Evolutionary conservation across 1,139 yeast species (phyloP), one percentile per base, ranked within the genome.

Genomic region (Saccharomyces uvarum): DNA sequence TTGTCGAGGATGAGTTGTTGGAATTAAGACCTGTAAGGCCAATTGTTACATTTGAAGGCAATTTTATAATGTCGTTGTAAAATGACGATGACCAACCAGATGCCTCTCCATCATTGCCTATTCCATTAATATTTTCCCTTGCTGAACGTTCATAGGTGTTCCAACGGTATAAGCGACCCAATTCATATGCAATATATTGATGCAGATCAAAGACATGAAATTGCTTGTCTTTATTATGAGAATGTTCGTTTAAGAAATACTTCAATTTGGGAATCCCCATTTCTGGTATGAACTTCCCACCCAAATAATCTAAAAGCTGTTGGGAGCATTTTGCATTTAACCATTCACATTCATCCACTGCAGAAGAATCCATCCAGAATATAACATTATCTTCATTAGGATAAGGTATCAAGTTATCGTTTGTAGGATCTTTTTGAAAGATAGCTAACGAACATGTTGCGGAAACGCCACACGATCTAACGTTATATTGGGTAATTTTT

Each of bases 301-400:
- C 82, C 16, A 78, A 63, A 31, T 59, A 62, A 8, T 62, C 57
- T 51, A 70, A 57, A 0, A 63, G 48, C 2, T 56, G 54, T 2
- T 63, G 61, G 33, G 52, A 48, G 33, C 70, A 57, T 1, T 13
- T 51, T 4, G 56, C 26, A 54, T 77, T 77, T 14, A 80, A 62
- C n/a, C 60, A 53, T 2, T 54, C 48, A 1, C 77, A 64, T 59
- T 79, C 77, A 2, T 60, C 52, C 1, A 53, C 57, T 5, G 82
- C 70, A 51, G 79, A 65, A n/a, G 73, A 70, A 60, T 82, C 86
- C 86, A 81, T 82, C 86, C 86, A 82, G 53, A 82, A 71, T 5
- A 82, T 70, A 1, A 81, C 72, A 61, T 80, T 80, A 47, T 74
- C 74, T 9, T 62, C 61, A 0, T 55, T 48, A 11, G 51, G 51